These are phyloP conservation scores for Penicillium brasilianum DNA, from an alignment of 2,329 filamentous ascomycete genomes.

Conservation along the genomic window DNA sequence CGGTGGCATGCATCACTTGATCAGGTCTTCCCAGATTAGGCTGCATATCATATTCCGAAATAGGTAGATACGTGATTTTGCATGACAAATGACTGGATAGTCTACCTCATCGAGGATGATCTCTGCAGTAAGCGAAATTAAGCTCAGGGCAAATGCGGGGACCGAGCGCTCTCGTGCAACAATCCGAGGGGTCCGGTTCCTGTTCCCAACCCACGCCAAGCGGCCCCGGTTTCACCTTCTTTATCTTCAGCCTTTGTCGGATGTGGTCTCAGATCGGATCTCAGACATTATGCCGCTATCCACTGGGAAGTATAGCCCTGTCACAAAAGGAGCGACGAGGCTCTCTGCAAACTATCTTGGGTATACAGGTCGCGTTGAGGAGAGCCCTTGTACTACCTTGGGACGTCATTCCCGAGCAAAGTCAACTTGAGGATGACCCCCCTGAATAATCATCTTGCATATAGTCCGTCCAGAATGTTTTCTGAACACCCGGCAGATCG, in stretches of 20 bases:
- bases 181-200: not conserved
- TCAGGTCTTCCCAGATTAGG: not conserved
- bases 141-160: slow-evolving; percentile 1
- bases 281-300: not conserved
- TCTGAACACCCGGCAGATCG: not conserved
- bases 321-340: not conserved
- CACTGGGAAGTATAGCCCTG: not conserved
- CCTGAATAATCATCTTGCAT: not conserved
- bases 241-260: slow-evolving; percentile 1
- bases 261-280: not conserved
- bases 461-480: not conserved
- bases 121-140: slow-evolving; percentile 3
- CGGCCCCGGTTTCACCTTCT: slow-evolving; percentile 10
- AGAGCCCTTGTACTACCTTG: not conserved
- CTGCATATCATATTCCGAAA: not conserved
- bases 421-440: not conserved
- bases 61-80: not conserved
- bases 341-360: not conserved
- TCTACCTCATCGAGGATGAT: too few species aligned
- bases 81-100: not conserved
- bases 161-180: not conserved
- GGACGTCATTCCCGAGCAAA: not conserved
- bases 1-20: slow-evolving; percentile 1
- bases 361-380: not conserved
- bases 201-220: slow-evolving; percentile 7